phyloP scores from a whole-genome alignment of 23 red algal species.

The Agarophyton chilense region DNA sequence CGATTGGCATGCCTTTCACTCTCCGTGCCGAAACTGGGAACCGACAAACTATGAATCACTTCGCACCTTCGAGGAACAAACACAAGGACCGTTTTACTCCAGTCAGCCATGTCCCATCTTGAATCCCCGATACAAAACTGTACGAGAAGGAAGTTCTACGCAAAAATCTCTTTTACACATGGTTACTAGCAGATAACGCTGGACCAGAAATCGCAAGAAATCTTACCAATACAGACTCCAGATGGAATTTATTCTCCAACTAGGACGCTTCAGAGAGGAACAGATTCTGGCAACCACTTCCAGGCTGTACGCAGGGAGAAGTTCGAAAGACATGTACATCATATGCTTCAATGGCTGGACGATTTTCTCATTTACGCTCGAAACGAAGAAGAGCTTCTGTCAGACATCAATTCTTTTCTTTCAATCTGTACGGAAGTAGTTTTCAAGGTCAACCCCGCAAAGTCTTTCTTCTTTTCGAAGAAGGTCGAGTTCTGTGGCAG shows the following conservation, averaged over 20 bases:
- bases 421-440: not conserved
- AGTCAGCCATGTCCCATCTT: conserved; percentile 35
- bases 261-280: conserved; percentile 1
- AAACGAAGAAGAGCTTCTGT: conserved; percentile 19
- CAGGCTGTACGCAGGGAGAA: not conserved
- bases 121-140: conserved; percentile 28
- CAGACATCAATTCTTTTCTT: conserved; percentile 4
- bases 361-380: conserved; percentile 27
- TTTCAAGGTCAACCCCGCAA: conserved; percentile 17
- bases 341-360: conserved; percentile 44
- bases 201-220: conserved; percentile 16
- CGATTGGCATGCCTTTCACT: conserved; percentile 25
- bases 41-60: conserved; percentile 34
- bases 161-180: conserved; percentile 26
- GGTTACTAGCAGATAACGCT: conserved; percentile 53
- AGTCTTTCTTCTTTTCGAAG: conserved; percentile 4
- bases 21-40: conserved; percentile 30
- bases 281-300: conserved; percentile 52
- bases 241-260: conserved; percentile 28
- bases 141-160: conserved; percentile 2
- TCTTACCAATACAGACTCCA: conserved; percentile 26
- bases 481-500: conserved; percentile 30
- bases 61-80: conserved; percentile 16
- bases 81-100: not conserved
- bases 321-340: not conserved